Evolutionary conservation across 1,284 basidiomycete species (phyloP).

Genomic region (Ganoderma lingzhi): DNA sequence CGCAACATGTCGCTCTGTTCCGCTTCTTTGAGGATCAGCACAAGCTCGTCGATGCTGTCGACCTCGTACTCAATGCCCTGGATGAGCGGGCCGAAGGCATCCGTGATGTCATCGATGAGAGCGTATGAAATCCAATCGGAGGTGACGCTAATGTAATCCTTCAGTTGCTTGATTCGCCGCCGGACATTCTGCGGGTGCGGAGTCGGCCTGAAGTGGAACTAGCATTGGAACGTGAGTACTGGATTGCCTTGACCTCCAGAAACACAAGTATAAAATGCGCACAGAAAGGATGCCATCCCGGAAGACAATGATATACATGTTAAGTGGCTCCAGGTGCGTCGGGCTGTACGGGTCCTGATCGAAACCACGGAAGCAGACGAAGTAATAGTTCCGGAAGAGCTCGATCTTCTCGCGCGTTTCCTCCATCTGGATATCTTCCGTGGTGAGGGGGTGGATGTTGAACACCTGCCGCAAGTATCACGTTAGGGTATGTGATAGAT

Average conservation of each 20-base stretch:
- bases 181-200: slow-evolving; percentile 99
- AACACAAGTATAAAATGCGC: slow-evolving; percentile 41
- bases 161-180: slow-evolving; percentile 97
- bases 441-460: slow-evolving; percentile 96
- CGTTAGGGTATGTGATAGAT: not conserved
- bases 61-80: slow-evolving; percentile 99
- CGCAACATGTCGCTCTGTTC: slow-evolving; percentile 85
- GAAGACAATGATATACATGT: slow-evolving; percentile 99
- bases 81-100: slow-evolving; percentile 98
- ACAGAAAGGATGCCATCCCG: slow-evolving; percentile 96
- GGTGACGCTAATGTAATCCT: slow-evolving; percentile 98
- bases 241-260: slow-evolving; percentile 1
- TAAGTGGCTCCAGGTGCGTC: slow-evolving; percentile 96
- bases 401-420: slow-evolving; percentile 99
- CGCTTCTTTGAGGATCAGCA: slow-evolving; percentile 92
- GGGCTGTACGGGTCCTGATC: slow-evolving; percentile 99
- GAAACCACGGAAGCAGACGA: slow-evolving; percentile 99
- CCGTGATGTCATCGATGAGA: slow-evolving; percentile 99
- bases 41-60: slow-evolving; percentile 98
- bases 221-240: slow-evolving; percentile 17
- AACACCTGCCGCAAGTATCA: slow-evolving; percentile 72
- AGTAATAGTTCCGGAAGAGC: slow-evolving; percentile 98
- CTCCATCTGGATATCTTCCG: slow-evolving; percentile 99
- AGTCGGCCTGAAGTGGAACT: slow-evolving; percentile 98
- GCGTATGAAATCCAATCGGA: slow-evolving; percentile 99